Percentiles rank a stretch among this genome's conserved stretches.
Conservation (phyloP, 2,329 filamentous ascomycete genomes). For the Claviceps digitariae region DNA sequence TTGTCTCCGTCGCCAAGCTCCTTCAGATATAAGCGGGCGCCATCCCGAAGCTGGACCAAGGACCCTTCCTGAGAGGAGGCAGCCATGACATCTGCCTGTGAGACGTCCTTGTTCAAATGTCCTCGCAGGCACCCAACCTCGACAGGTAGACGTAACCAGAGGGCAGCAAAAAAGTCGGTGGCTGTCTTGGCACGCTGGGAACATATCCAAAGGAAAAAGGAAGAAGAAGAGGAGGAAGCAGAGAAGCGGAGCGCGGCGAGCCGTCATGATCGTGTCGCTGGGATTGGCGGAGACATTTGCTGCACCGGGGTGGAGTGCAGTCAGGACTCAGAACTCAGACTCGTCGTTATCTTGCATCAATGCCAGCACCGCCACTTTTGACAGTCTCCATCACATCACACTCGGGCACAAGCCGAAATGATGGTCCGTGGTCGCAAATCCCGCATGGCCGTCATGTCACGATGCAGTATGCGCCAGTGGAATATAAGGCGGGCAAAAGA, state of each 20-base stretch:
- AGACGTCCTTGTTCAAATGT: too few relatives aligned
- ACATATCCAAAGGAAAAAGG: background rate
- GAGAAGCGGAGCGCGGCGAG: background rate
- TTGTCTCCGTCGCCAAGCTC: slow-evolving; percentile 8
- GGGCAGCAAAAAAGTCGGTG: background rate
- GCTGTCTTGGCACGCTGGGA: background rate
- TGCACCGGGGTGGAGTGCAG: background rate
- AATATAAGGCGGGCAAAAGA: too few relatives aligned
- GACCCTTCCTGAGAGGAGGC: background rate
- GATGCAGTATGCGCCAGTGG: background rate
- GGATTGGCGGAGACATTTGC: background rate
- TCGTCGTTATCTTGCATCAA: background rate
- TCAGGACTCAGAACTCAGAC: background rate
- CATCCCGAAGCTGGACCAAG: slow-evolving; percentile 10
- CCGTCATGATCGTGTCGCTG: background rate
- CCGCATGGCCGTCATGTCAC: background rate
- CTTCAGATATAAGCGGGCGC: slow-evolving; percentile 9
- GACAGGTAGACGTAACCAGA: background rate
- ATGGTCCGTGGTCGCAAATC: background rate
- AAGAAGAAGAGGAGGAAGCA: background rate
- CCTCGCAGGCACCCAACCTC: background rate
- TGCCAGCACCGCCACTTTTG: background rate
- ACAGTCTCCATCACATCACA: background rate
- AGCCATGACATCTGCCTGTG: background rate
- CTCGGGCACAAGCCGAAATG: background rate